phyloP scores from a whole-genome alignment of 73 alveolate genomes.

The Paramecium pentaurelia region DNA sequence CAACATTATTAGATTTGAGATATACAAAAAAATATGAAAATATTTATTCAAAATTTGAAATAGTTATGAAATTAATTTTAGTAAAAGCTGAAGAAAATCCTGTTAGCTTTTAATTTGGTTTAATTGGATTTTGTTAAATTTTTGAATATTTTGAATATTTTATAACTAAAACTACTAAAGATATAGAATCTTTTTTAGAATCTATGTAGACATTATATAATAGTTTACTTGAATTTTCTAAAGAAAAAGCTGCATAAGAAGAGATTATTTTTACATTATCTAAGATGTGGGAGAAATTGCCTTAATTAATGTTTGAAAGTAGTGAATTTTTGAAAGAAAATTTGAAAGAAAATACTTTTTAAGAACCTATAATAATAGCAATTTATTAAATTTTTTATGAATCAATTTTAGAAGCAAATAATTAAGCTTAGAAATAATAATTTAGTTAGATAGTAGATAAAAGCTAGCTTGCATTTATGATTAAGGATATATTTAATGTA shows the following conservation, averaged over 20 bases:
- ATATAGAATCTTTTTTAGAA: neutral
- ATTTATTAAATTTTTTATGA: neutral
- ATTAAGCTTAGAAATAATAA: neutral
- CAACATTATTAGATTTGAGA: neutral
- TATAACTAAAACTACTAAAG: neutral
- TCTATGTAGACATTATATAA: neutral
- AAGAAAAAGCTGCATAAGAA: neutral
- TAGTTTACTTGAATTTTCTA: neutral
- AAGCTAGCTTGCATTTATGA: neutral
- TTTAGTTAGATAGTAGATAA: neutral
- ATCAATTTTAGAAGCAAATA: slow-evolving; percentile 13
- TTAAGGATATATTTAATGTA: slow-evolving; percentile 4
- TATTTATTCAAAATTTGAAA: neutral
- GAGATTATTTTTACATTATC: neutral
- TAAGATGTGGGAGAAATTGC: slow-evolving; percentile 26
- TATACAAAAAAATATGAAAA: neutral
- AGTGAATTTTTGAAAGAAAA: neutral
- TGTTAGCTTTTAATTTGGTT: neutral
- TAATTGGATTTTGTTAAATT: slow-evolving; percentile 2
- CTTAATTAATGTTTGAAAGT: slow-evolving; percentile 21
- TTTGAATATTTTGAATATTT: slow-evolving; percentile 23
- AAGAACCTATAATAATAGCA: neutral
- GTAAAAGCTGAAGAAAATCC: neutral
- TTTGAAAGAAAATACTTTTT: neutral
- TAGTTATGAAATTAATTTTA: neutral